Evolutionary conservation across 176 grass and related monocot genomes (phyloP).

Genomic region (Raddia guianensis): DNA sequence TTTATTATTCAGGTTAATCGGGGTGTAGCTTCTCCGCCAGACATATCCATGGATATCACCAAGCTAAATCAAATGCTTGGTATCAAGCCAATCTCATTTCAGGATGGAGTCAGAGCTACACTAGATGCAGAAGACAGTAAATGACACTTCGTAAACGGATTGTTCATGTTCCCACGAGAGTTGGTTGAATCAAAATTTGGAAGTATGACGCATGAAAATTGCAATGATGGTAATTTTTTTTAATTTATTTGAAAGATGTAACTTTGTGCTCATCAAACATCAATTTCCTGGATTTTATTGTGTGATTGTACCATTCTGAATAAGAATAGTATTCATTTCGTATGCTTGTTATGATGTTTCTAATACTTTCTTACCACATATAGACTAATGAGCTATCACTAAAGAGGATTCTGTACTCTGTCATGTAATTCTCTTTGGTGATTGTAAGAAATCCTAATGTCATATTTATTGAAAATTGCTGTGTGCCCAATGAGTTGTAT

Average conservation of each 20-base stretch:
- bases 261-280: no score
- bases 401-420: no score
- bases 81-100: slow-evolving; percentile 66
- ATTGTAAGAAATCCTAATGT: not conserved
- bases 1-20: slow-evolving; percentile 63
- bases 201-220: slow-evolving; percentile 1
- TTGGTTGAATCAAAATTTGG: slow-evolving; percentile 6
- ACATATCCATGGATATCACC: slow-evolving; percentile 97
- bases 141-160: slow-evolving; percentile 24
- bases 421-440: not conserved
- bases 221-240: not conserved
- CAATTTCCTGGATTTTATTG: no score
- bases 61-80: slow-evolving; percentile 65
- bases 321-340: no score
- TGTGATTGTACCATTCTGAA: no score
- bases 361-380: not conserved
- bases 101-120: slow-evolving; percentile 77
- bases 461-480: not conserved
- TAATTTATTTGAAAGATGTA: no score
- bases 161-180: not conserved
- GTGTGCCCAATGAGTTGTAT: not conserved
- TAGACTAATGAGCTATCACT: no score
- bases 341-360: not conserved
- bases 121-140: slow-evolving; percentile 51
- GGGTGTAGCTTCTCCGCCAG: slow-evolving; percentile 80